Evolutionary conservation across 805 yeast genomes (phyloP), one percentile per base, ranked within the genome.

Genomic region (Yarrowia sp.): DNA sequence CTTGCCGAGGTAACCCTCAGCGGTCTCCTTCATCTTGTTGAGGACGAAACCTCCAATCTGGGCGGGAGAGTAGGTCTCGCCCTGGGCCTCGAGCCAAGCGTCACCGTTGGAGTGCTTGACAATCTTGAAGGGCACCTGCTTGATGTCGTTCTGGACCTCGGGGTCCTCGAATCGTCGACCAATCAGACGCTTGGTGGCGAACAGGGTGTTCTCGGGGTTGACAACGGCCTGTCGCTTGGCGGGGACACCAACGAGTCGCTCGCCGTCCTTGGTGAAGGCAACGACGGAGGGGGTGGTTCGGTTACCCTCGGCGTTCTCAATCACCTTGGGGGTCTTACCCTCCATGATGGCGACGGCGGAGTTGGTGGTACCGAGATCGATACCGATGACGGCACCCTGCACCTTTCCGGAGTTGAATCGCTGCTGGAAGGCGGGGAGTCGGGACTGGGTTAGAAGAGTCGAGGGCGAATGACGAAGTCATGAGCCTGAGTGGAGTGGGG

Each of bases 11-110:
- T 90, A 89, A 72, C 91, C 88, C 82, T 92, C 97, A 73, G 98
- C 97, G 74, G 97, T 93, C 85, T 93, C 97, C 88, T 92, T 93
- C 97, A 92, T 93, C 86, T 92, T 93, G 87, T 91, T 91, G 77
- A 92, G 86, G 73, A 92, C 85, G 77, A 92, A 91, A 69, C 97
- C 97, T 77, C 97, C 97, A 75, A 92, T 90, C 82, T 92, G 97
- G 70, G 96, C 93, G 68, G 98, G 98, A 64, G 97, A 92, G 85
- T 92, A 93, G 72, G 83, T 82, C 79, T 90, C 86, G 74, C 94
- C 96, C 75, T 92, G 86, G 71, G 96, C 92, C 83, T 91, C 92
- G 69, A 92, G 87, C 97, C 97, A 92, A 70, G 97, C 97, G 78
- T 93, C 98, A 73, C 97, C 97, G 79, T 93, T 93, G 72, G 84